Evolutionary conservation across 257 asterid species (phyloP).

Genomic region (Anisodus acutangulus): DNA sequence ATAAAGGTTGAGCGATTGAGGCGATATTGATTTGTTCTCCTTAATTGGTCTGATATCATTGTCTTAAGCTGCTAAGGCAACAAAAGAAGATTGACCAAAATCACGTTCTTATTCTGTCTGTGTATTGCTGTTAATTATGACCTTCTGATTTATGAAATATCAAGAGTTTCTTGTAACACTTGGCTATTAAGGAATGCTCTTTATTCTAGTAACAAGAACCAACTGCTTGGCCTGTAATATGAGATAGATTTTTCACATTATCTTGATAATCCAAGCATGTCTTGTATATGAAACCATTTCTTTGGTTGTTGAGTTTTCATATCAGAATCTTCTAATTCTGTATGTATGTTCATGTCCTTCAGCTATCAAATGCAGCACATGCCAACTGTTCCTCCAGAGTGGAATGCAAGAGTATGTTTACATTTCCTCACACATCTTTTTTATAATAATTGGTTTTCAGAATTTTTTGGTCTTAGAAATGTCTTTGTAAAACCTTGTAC

Average conservation of each 20-base stretch:
- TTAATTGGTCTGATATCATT: background rate
- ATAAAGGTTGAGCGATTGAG: background rate
- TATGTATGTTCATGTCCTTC: constrained; percentile 35
- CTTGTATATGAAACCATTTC: background rate
- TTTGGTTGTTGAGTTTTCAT: background rate
- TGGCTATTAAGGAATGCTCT: background rate
- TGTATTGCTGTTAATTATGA: constrained; percentile 3
- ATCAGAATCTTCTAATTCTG: constrained; percentile 28
- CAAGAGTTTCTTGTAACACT: background rate
- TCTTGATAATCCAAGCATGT: background rate
- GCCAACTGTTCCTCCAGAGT: background rate
- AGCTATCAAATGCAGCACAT: constrained; percentile 33
- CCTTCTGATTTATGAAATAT: background rate
- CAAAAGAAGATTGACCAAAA: no score
- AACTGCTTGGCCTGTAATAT: background rate
- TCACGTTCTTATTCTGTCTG: background rate
- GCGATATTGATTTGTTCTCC: constrained; percentile 25
- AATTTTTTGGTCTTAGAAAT: background rate
- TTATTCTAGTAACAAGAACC: constrained; percentile 4
- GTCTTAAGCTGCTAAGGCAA: no score
- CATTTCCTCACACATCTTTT: constrained; percentile 8
- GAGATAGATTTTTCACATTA: background rate
- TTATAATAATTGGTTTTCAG: background rate
- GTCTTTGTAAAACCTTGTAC: background rate
- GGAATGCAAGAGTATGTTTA: constrained; percentile 38